phyloP scores from a whole-genome alignment of 257 asterid genomes.

The Penstemon newberryi region DNA sequence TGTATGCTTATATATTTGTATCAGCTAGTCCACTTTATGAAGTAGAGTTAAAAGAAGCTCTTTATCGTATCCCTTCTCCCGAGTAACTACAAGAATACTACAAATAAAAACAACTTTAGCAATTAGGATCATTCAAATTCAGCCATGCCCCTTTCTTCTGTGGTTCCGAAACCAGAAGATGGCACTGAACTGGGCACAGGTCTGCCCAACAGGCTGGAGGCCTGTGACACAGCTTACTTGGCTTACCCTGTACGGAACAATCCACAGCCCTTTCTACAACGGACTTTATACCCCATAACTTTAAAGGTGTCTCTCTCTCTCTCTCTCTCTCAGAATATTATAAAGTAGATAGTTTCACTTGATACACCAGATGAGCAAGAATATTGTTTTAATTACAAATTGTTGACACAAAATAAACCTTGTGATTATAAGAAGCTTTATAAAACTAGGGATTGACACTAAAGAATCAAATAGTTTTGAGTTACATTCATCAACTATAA shows the following conservation, averaged over 20 bases:
- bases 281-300: constrained; percentile 54
- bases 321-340: constrained; percentile 12
- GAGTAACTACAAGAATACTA: constrained; percentile 31
- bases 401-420: not conserved
- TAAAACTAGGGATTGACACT: not conserved
- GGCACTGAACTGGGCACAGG: constrained; percentile 41
- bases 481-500: constrained; percentile 14
- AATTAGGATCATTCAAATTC: constrained; percentile 21
- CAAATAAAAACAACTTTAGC: constrained; percentile 17
- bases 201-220: constrained; percentile 36
- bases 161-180: constrained; percentile 57
- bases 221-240: constrained; percentile 33
- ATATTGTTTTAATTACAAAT: not conserved
- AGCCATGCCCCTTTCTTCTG: constrained; percentile 66
- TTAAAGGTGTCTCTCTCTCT: constrained; percentile 55
- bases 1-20: constrained; percentile 53
- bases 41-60: constrained; percentile 42
- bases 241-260: constrained; percentile 45
- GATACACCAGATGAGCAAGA: not conserved
- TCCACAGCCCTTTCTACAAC: constrained; percentile 54
- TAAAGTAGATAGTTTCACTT: not conserved
- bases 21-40: constrained; percentile 45
- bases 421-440: constrained; percentile 11
- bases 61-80: constrained; percentile 33
- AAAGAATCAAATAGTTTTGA: constrained; percentile 17